phyloP scores from a whole-genome alignment of 805 yeast species.

The Brettanomyces custersianus region DNA sequence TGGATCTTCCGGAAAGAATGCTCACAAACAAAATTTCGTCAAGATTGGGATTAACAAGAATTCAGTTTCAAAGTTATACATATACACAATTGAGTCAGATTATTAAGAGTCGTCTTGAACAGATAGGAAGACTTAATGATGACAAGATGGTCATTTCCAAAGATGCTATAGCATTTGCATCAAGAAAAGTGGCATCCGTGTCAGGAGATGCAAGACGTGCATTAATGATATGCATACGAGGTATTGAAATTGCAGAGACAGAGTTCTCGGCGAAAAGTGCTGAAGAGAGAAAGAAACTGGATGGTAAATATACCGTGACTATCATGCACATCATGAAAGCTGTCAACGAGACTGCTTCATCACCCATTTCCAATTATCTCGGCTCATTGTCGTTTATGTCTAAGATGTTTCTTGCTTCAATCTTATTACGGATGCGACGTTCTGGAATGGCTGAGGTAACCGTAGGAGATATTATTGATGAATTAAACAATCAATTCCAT shows the following conservation, averaged over 20 bases:
- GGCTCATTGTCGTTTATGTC: slow-evolving; percentile 53
- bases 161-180: slow-evolving; percentile 86
- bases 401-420: slow-evolving; percentile 64
- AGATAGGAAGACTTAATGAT: slow-evolving; percentile 30
- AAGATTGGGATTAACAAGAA: slow-evolving; percentile 78
- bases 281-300: slow-evolving; percentile 18
- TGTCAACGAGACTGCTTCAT: slow-evolving; percentile 64
- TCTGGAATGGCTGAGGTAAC: slow-evolving; percentile 63
- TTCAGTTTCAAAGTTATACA: slow-evolving; percentile 84
- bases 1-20: slow-evolving; percentile 91
- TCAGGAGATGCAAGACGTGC: slow-evolving; percentile 98
- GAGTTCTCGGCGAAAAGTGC: slow-evolving; percentile 35
- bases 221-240: slow-evolving; percentile 76
- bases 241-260: slow-evolving; percentile 77
- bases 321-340: slow-evolving; percentile 74
- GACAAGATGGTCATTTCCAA: slow-evolving; percentile 39
- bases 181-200: slow-evolving; percentile 90
- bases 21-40: slow-evolving; percentile 85
- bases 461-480: slow-evolving; percentile 74
- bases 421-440: slow-evolving; percentile 55
- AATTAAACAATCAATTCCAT: slow-evolving; percentile 38
- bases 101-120: slow-evolving; percentile 60
- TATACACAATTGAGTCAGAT: slow-evolving; percentile 69
- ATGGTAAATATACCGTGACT: slow-evolving; percentile 45
- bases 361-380: slow-evolving; percentile 60